Conservation (phyloP, 192 early-diverging fungal species). For the Oehlia diaphana region DNA sequence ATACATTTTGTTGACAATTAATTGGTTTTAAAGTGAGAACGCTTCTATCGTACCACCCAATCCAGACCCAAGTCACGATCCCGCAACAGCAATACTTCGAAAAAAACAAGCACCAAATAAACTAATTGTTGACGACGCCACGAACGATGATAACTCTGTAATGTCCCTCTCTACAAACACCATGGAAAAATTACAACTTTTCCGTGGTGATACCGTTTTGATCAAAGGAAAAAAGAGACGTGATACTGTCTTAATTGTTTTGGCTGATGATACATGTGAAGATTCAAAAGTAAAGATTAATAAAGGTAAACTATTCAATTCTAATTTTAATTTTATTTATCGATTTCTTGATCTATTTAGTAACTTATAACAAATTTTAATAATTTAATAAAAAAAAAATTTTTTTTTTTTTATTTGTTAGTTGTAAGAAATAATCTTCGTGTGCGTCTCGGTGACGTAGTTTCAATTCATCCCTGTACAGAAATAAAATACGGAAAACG, state of each 20-base stretch:
- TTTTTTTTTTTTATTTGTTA: constrained; percentile 27
- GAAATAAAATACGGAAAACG: constrained; percentile 98
- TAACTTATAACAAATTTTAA: background rate
- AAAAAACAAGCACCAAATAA: constrained; percentile 98
- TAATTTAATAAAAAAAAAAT: background rate
- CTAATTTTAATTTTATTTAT: background rate
- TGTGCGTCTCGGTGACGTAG: constrained; percentile 93
- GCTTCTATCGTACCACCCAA: constrained; percentile 49
- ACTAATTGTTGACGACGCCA: constrained; percentile 96
- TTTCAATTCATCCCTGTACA: constrained; percentile 89
- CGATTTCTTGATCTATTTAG: background rate
- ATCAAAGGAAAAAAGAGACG: constrained; percentile 98
- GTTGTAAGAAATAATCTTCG: constrained; percentile 96
- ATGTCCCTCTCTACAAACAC: constrained; percentile 85
- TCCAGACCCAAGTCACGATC: constrained; percentile 72
- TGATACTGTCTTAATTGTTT: constrained; percentile 94
- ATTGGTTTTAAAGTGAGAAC: constrained; percentile 45
- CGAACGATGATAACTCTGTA: constrained; percentile 97
- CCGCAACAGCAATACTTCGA: constrained; percentile 93
- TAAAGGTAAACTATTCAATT: constrained; percentile 55
- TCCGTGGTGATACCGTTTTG: constrained; percentile 94
- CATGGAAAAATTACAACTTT: constrained; percentile 89
- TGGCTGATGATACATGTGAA: constrained; percentile 90
- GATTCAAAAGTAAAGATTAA: constrained; percentile 93
- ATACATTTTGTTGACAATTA: background rate